Conservation (phyloP, 2,329 filamentous ascomycete species). For the Verticillium alfalfae region DNA sequence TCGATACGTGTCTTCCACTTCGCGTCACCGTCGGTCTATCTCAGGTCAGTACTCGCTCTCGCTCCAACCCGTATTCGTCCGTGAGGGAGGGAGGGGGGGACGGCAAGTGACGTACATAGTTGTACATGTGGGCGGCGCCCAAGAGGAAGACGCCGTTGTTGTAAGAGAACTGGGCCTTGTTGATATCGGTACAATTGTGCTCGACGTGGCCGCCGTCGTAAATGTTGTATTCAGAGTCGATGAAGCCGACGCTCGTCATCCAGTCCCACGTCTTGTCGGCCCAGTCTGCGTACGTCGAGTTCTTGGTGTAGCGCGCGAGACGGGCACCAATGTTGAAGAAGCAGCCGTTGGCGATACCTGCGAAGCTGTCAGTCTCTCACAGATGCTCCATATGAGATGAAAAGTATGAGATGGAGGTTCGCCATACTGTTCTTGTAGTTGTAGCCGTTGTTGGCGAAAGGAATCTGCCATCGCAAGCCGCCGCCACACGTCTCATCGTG, state of each 20-base stretch:
- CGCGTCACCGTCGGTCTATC: slow-evolving; percentile 37
- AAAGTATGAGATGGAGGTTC: not conserved
- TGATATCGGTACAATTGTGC: slow-evolving; percentile 48
- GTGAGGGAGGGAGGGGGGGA: not conserved
- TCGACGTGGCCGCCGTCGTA: slow-evolving; percentile 51
- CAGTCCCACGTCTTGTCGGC: slow-evolving; percentile 60
- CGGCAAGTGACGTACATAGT: slow-evolving; percentile 34
- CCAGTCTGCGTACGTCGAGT: slow-evolving; percentile 58
- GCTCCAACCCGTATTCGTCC: not conserved
- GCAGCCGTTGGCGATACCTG: slow-evolving; percentile 55
- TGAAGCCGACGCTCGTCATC: slow-evolving; percentile 48
- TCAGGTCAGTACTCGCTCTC: not conserved
- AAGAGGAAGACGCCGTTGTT: slow-evolving; percentile 53
- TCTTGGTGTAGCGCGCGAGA: slow-evolving; percentile 64
- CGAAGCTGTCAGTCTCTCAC: not conserved
- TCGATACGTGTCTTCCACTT: slow-evolving; percentile 48
- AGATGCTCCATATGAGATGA: not conserved
- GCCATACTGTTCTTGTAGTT: slow-evolving; percentile 62
- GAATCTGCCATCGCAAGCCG: slow-evolving; percentile 75
- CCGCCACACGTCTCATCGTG: slow-evolving; percentile 61
- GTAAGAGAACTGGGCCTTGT: slow-evolving; percentile 55
- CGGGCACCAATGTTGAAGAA: slow-evolving; percentile 64
- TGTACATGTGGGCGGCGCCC: slow-evolving; percentile 61
- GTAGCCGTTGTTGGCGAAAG: slow-evolving; percentile 67
- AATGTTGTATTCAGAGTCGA: slow-evolving; percentile 56